Conservation (phyloP, 345 rosid genomes). For the Arabidopsis thaliana region DNA sequence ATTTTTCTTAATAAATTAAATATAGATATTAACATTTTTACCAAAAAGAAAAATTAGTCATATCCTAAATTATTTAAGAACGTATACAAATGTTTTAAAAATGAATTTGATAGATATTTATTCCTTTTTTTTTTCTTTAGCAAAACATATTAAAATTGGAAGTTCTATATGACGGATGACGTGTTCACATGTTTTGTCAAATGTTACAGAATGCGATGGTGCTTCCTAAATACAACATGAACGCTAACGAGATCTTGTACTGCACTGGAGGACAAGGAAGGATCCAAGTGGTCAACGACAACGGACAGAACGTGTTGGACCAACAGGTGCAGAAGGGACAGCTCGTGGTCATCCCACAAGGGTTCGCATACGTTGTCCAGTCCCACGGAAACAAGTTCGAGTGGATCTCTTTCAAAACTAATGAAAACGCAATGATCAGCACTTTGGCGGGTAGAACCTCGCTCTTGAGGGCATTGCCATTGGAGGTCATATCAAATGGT, state of each 20-base stretch:
- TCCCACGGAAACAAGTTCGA: conserved; percentile 60
- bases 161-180: neutral
- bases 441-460: conserved; percentile 68
- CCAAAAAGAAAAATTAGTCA: neutral
- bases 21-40: neutral
- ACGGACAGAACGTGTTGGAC: conserved; percentile 65
- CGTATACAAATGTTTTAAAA: neutral
- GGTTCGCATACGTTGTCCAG: conserved; percentile 57
- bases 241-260: conserved; percentile 72
- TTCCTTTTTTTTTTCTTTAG: no score
- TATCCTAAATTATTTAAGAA: neutral
- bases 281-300: conserved; percentile 66
- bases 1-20: no score
- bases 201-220: conserved; percentile 58
- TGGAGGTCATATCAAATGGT: conserved; percentile 56
- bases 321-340: conserved; percentile 61
- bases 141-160: neutral
- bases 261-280: conserved; percentile 57
- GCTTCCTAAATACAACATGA: conserved; percentile 71
- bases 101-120: neutral
- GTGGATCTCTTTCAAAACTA: conserved; percentile 77
- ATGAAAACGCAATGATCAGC: conserved; percentile 57
- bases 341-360: conserved; percentile 69
- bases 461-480: conserved; percentile 58
- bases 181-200: neutral